phyloP scores from a whole-genome alignment of 192 early-diverging fungal genomes.

The Coemansia sp. region DNA sequence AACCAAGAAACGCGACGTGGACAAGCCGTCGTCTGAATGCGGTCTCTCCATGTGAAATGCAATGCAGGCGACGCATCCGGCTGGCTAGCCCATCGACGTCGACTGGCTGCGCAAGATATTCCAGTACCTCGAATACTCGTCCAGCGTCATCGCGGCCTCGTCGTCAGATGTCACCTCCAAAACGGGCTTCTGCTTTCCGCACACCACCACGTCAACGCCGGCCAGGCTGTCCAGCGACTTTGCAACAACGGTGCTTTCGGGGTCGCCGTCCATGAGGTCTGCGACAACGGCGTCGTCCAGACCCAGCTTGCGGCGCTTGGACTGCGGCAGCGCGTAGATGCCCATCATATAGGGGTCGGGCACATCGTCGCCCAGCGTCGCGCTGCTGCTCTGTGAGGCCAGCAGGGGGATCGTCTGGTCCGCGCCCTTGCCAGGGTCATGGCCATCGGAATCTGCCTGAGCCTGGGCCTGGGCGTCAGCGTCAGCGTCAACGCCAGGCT shows the following conservation, averaged over 20 bases:
- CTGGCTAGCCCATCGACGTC: neutral
- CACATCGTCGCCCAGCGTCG: neutral
- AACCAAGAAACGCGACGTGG: no score
- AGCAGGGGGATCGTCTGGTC: neutral
- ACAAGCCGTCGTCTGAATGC: neutral
- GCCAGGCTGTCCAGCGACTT: constrained; percentile 1
- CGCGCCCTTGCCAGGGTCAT: constrained; percentile 8
- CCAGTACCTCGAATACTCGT: constrained; percentile 46
- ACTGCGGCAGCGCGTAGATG: constrained; percentile 36
- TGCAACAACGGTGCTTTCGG: constrained; percentile 8
- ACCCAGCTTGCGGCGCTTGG: constrained; percentile 40
- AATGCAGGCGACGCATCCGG: no score
- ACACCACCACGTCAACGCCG: constrained; percentile 16
- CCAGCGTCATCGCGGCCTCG: constrained; percentile 31
- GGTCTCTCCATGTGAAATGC: no score
- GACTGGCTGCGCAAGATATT: constrained; percentile 20
- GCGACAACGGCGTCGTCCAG: constrained; percentile 20
- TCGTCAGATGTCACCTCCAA: constrained; percentile 29
- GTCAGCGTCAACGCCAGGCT: neutral
- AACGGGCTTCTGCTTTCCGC: constrained; percentile 33
- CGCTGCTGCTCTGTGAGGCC: neutral
- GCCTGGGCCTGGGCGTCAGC: neutral
- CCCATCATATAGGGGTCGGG: constrained; percentile 33
- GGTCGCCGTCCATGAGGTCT: constrained; percentile 10
- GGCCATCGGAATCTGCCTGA: neutral